These are phyloP conservation scores for Teunomyces barrocoloradensis DNA, from an alignment of 805 yeast genomes.

Conservation along the genomic window DNA sequence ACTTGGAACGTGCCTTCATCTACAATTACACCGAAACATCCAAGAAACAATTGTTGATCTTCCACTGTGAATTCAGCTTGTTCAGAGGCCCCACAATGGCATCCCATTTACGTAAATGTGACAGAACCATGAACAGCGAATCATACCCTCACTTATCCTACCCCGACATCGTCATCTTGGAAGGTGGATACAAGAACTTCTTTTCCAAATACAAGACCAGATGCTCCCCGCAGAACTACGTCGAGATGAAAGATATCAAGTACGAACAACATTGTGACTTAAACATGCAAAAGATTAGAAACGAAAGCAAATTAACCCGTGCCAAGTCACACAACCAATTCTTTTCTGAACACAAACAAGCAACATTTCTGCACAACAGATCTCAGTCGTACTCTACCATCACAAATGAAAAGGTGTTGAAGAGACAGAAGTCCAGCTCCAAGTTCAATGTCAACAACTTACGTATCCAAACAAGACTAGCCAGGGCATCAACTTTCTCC, in stretches of 20 bases:
- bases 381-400: conserved; percentile 30
- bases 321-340: conserved; percentile 33
- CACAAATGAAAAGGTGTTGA: conserved; percentile 28
- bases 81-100: conserved; percentile 96
- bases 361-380: conserved; percentile 16
- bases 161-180: conserved; percentile 85
- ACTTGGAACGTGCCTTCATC: conserved; percentile 57
- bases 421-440: conserved; percentile 26
- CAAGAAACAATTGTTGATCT: conserved; percentile 56
- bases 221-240: conserved; percentile 76
- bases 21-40: conserved; percentile 6
- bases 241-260: conserved; percentile 68
- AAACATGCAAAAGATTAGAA: conserved; percentile 44
- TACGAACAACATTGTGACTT: conserved; percentile 41
- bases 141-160: conserved; percentile 78
- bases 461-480: conserved; percentile 12
- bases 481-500: conserved; percentile 26
- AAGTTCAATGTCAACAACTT: conserved; percentile 9
- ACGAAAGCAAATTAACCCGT: conserved; percentile 39
- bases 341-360: conserved; percentile 4
- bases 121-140: conserved; percentile 69
- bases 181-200: conserved; percentile 88
- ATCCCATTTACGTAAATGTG: conserved; percentile 75
- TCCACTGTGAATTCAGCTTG: conserved; percentile 93
- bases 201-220: conserved; percentile 54